Conservation (phyloP, 768 basidiomycete genomes). For the Lentinula guzmanii region DNA sequence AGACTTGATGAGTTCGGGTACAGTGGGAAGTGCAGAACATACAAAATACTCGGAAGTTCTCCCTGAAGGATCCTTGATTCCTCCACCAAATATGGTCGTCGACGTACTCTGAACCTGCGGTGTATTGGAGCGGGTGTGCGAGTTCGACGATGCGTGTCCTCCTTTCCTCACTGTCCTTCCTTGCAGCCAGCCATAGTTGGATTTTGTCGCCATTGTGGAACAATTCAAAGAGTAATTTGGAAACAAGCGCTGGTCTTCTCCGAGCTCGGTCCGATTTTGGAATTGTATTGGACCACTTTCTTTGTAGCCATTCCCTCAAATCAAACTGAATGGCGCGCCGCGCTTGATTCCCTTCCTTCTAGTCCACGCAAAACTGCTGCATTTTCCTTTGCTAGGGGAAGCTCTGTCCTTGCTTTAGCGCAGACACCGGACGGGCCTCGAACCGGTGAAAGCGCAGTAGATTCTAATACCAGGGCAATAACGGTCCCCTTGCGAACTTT, state of each 20-base stretch:
- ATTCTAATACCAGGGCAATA: constrained; percentile 33
- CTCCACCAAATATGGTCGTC: constrained; percentile 70
- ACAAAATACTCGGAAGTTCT: constrained; percentile 79
- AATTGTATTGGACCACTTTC: no score
- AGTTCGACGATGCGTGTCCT: constrained; percentile 34
- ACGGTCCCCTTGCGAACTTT: constrained; percentile 52
- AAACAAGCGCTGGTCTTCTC: background rate
- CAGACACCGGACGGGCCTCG: background rate
- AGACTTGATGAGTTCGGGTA: constrained; percentile 2
- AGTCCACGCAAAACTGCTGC: constrained; percentile 59
- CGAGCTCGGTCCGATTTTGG: no score
- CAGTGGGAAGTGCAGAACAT: constrained; percentile 20
- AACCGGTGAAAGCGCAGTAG: background rate
- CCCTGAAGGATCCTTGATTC: constrained; percentile 82
- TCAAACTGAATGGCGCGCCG: constrained; percentile 21
- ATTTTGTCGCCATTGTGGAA: background rate
- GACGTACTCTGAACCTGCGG: constrained; percentile 70
- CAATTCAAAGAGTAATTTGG: background rate
- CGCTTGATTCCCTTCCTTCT: constrained; percentile 48
- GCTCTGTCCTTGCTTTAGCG: background rate
- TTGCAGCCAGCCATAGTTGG: constrained; percentile 45
- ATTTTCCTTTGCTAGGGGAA: constrained; percentile 72
- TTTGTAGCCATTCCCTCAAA: constrained; percentile 23
- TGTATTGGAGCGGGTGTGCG: constrained; percentile 55
- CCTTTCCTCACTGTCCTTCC: constrained; percentile 75